Conservation (phyloP, 2,329 filamentous ascomycete genomes). For the Dactylellina cionopaga region DNA sequence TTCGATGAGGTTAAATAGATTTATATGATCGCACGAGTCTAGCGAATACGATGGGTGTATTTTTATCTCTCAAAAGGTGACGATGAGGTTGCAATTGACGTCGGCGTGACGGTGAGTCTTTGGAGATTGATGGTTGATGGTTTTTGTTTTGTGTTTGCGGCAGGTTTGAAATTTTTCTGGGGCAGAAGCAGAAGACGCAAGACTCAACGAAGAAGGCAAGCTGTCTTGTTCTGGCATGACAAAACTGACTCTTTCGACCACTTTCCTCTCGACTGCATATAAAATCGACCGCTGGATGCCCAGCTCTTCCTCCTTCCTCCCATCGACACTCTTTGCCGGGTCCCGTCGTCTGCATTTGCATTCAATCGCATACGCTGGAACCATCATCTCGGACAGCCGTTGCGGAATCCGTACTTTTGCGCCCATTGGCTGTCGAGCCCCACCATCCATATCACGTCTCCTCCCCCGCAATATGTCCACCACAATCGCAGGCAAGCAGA, state of each 20-base stretch:
- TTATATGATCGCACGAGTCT: conserved; percentile 1
- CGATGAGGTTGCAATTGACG: conserved; percentile 18
- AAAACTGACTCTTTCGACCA: too few species aligned
- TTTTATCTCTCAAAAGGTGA: neutral
- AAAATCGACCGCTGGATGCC: conserved; percentile 43
- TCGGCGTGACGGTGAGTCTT: conserved; percentile 27
- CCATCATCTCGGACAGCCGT: too few species aligned
- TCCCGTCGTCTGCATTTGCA: conserved; percentile 11
- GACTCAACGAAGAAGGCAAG: conserved; percentile 18
- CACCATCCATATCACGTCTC: conserved; percentile 18
- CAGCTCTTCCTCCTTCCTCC: conserved; percentile 18
- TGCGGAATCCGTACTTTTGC: too few species aligned
- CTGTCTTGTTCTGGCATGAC: too few species aligned
- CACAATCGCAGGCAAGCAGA: conserved; percentile 45
- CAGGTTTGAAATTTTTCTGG: conserved; percentile 38
- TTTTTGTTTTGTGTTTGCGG: too few species aligned
- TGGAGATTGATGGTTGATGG: neutral
- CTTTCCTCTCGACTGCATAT: conserved; percentile 20
- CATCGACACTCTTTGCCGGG: conserved; percentile 18
- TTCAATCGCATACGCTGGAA: conserved; percentile 15
- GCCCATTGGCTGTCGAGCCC: conserved; percentile 15
- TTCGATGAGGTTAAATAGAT: neutral
- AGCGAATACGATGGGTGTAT: neutral
- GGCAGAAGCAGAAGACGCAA: conserved; percentile 34
- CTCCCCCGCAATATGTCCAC: conserved; percentile 49